Percentiles rank a stretch among this genome's conserved stretches.
Evolutionary conservation across 176 grass and related monocot species (phyloP).

Genomic region (Pontederia paniculata): DNA sequence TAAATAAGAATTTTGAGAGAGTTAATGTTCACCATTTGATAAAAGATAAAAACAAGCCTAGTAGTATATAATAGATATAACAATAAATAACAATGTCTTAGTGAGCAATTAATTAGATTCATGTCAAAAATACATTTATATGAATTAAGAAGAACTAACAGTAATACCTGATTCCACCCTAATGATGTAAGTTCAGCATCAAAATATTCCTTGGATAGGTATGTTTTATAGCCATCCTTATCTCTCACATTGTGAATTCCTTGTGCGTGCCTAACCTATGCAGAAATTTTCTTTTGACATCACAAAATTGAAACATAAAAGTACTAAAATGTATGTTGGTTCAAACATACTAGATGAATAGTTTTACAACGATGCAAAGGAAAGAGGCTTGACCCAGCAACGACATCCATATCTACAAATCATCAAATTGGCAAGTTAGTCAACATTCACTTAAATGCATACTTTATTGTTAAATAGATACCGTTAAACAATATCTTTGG

Average conservation of each 20-base stretch:
- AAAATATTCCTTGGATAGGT: constrained; percentile 32
- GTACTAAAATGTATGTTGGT: neutral
- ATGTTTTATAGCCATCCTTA: constrained; percentile 42
- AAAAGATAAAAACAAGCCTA: too few relatives aligned
- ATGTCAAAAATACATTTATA: neutral
- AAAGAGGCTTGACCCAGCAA: constrained; percentile 36
- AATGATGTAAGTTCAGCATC: constrained; percentile 52
- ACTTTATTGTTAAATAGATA: neutral
- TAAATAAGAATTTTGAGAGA: too few relatives aligned
- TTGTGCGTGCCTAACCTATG: constrained; percentile 88
- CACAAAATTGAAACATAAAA: neutral
- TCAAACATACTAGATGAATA: constrained; percentile 49
- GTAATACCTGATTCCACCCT: constrained; percentile 57
- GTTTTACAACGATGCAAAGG: constrained; percentile 81
- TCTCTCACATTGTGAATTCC: constrained; percentile 79
- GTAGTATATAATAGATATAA: too few relatives aligned
- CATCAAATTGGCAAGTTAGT: neutral
- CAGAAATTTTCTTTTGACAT: neutral
- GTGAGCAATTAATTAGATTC: neutral
- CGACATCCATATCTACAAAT: constrained; percentile 12
- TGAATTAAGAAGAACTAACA: neutral
- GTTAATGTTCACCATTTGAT: too few relatives aligned
- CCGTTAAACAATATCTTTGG: neutral
- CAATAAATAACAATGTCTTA: neutral
- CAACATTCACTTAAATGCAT: neutral